These are phyloP conservation scores for Dendryphion nanum DNA, from an alignment of 2,329 filamentous ascomycete species.

Conservation along the genomic window DNA sequence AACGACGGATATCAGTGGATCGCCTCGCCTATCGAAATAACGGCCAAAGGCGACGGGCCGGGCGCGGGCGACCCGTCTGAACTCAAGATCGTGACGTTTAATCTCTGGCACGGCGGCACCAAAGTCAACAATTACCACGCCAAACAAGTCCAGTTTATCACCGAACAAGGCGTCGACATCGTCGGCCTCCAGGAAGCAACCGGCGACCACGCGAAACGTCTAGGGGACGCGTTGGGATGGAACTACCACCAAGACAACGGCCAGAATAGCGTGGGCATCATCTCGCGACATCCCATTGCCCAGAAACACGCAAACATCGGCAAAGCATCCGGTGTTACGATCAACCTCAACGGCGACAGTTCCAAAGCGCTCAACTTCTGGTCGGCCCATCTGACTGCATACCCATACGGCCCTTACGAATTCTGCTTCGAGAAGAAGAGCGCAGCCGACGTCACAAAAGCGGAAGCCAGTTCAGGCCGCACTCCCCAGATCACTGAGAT, in stretches of 20 bases:
- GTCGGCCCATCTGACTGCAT: constrained; percentile 5
- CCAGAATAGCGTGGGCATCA: constrained; percentile 7
- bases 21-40: constrained; percentile 7
- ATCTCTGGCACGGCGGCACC: constrained; percentile 8
- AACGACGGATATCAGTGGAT: constrained; percentile 9
- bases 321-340: constrained; percentile 4
- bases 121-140: constrained; percentile 9
- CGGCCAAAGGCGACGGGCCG: constrained; percentile 1
- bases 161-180: constrained; percentile 4
- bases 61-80: not conserved
- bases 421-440: constrained; percentile 8
- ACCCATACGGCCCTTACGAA: constrained; percentile 8
- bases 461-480: constrained; percentile 4
- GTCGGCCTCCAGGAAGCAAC: constrained; percentile 10
- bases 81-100: not conserved
- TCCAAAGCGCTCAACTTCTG: constrained; percentile 9
- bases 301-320: constrained; percentile 4
- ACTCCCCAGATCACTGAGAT: constrained; percentile 2
- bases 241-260: constrained; percentile 7
- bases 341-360: constrained; percentile 4
- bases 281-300: constrained; percentile 9
- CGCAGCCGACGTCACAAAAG: not conserved
- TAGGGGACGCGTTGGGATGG: constrained; percentile 10
- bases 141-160: constrained; percentile 9
- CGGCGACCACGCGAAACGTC: constrained; percentile 7